Percentiles rank a stretch among this genome's conserved stretches.
phyloP scores from a whole-genome alignment of 2,329 filamentous ascomycete genomes.

The Botrytis fragariae region DNA sequence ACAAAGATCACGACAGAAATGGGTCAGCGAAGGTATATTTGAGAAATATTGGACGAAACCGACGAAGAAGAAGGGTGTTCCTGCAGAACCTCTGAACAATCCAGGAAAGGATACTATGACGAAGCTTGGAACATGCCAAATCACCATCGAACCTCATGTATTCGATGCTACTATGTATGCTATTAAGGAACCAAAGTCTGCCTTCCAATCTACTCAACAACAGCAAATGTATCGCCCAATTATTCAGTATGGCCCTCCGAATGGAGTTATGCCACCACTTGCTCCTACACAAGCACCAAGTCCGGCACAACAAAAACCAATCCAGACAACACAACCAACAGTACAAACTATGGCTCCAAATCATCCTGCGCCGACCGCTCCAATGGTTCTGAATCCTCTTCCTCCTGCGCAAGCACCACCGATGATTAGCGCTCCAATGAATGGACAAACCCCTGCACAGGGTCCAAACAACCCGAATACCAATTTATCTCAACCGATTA shows the following conservation, averaged over 20 bases:
- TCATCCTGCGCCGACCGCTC: conserved; percentile 11
- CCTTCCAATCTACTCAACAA: conserved; percentile 37
- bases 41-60: conserved; percentile 78
- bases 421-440: not conserved
- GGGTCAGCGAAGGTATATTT: conserved; percentile 70
- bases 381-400: not conserved
- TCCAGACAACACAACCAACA: conserved; percentile 30
- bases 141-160: conserved; percentile 77
- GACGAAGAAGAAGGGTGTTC: conserved; percentile 63
- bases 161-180: conserved; percentile 73
- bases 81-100: conserved; percentile 61
- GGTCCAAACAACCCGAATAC: conserved; percentile 2
- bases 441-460: not conserved
- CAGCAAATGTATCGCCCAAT: conserved; percentile 50
- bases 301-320: conserved; percentile 36
- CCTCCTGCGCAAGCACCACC: not conserved
- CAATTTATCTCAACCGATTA: conserved; percentile 16
- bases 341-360: conserved; percentile 22
- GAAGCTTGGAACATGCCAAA: conserved; percentile 69
- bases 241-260: conserved; percentile 64
- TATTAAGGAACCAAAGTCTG: conserved; percentile 57
- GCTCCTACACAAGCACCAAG: conserved; percentile 43
- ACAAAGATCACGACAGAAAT: conserved; percentile 68
- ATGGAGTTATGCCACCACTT: conserved; percentile 58
- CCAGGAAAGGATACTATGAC: conserved; percentile 69